A percentile compares a stretch with the other conserved stretches of the same genome.
These are phyloP conservation scores for Dryas octopetala DNA, from an alignment of 306 rosid species.

Conservation along the genomic window DNA sequence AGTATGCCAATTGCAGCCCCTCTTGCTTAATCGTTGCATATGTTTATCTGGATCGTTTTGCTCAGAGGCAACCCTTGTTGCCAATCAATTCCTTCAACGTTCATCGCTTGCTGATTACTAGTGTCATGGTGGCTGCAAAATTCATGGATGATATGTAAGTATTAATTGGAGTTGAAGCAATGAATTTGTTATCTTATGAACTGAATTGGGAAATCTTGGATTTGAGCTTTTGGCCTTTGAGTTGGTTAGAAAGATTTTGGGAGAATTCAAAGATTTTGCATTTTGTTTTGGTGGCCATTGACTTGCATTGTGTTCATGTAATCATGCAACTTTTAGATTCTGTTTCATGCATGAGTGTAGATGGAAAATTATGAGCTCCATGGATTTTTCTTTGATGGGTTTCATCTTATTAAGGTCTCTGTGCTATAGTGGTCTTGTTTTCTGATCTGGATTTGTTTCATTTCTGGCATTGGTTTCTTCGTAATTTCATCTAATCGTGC, in stretches of 20 bases:
- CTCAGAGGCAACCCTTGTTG: constrained; percentile 68
- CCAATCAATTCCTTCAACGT: constrained; percentile 85
- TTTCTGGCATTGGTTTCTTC: too few relatives aligned
- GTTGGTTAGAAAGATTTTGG: too few relatives aligned
- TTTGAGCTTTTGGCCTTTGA: neutral
- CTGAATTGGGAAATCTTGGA: neutral
- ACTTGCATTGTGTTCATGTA: neutral
- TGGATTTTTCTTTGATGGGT: too few relatives aligned
- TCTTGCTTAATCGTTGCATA: constrained; percentile 87
- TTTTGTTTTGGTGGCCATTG: neutral
- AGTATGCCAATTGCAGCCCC: constrained; percentile 91
- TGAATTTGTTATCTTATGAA: neutral
- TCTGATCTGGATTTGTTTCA: too few relatives aligned
- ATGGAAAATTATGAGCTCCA: too few relatives aligned
- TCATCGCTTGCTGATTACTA: constrained; percentile 84
- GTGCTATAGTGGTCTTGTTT: too few relatives aligned
- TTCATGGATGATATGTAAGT: constrained; percentile 99
- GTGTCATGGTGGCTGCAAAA: constrained; percentile 90
- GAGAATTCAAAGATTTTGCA: neutral
- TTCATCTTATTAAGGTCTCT: too few relatives aligned
- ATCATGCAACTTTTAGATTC: neutral
- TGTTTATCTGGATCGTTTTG: constrained; percentile 86
- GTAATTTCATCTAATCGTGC: too few relatives aligned
- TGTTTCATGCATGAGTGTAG: neutral
- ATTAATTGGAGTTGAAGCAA: neutral